A percentile compares a stretch with the other conserved stretches of the same genome.
Evolutionary conservation across 768 basidiomycete genomes (phyloP).

Genomic region (Lactifluus echinatus): DNA sequence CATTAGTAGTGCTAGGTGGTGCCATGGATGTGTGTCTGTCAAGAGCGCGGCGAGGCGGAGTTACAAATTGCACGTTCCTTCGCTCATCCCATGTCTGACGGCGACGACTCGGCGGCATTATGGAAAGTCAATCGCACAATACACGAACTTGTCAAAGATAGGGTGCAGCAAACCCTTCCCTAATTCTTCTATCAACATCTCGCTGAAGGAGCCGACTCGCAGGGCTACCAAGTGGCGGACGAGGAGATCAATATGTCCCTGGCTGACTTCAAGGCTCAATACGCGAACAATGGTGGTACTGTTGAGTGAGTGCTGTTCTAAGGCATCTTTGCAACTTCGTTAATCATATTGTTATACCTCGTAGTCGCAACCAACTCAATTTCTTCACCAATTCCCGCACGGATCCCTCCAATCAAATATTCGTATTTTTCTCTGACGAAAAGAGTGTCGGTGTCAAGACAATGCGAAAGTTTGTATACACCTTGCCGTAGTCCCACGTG

Average conservation of each 20-base stretch:
- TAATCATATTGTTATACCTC: background rate
- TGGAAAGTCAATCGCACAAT: conserved; percentile 97
- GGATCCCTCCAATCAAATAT: conserved; percentile 73
- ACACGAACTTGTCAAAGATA: conserved; percentile 91
- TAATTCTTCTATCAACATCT: conserved; percentile 11
- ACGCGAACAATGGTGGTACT: conserved; percentile 61
- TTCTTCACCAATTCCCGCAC: conserved; percentile 75
- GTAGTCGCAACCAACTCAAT: conserved; percentile 80
- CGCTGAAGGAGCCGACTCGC: conserved; percentile 25
- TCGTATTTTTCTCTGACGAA: conserved; percentile 94
- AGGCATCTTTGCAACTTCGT: background rate
- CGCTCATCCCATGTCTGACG: conserved; percentile 51
- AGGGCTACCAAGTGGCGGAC: conserved; percentile 93
- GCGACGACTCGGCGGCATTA: conserved; percentile 76
- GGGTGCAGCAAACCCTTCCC: conserved; percentile 45
- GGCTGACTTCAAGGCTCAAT: conserved; percentile 60
- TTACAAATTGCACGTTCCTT: conserved; percentile 36
- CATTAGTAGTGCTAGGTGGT: conserved; percentile 8
- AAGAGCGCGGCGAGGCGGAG: conserved; percentile 45
- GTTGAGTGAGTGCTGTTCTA: conserved; percentile 59
- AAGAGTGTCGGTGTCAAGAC: conserved; percentile 93
- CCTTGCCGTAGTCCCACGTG: background rate
- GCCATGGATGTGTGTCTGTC: too few species aligned
- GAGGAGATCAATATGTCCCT: conserved; percentile 91
- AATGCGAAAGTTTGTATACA: conserved; percentile 77